Conservation (phyloP, 257 asterid genomes). For the Gynochthodes officinalis region DNA sequence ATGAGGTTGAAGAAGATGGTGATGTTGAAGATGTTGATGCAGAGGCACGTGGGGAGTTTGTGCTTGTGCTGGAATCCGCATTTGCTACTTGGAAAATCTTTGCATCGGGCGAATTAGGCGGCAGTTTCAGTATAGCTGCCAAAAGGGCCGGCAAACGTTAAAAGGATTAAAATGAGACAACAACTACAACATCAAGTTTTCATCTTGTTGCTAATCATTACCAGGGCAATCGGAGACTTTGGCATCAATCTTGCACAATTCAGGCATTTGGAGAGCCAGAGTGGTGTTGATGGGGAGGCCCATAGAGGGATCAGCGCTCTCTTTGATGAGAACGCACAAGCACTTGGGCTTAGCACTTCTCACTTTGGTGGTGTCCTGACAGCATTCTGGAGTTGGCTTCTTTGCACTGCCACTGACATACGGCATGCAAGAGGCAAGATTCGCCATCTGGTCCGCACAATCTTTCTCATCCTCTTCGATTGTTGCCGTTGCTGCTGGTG, state of each 20-base stretch:
- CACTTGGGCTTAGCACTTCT: constrained; percentile 55
- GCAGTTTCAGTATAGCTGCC: constrained; percentile 52
- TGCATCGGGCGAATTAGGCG: constrained; percentile 63
- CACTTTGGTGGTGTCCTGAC: constrained; percentile 45
- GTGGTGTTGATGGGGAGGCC: constrained; percentile 67
- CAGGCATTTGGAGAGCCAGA: constrained; percentile 63
- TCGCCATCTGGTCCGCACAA: constrained; percentile 54
- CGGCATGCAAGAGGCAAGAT: constrained; percentile 56
- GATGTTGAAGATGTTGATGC: constrained; percentile 24
- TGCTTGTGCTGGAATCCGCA: constrained; percentile 34
- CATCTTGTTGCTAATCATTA: constrained; percentile 18
- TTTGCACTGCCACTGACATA: constrained; percentile 59
- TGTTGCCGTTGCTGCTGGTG: constrained; percentile 24
- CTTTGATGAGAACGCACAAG: constrained; percentile 64
- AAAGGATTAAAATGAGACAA: background rate
- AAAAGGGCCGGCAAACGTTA: background rate
- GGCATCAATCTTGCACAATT: constrained; percentile 54
- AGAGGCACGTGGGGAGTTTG: constrained; percentile 34
- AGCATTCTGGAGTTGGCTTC: constrained; percentile 53
- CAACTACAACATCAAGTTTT: no score
- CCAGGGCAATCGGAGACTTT: constrained; percentile 66
- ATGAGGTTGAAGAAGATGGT: constrained; percentile 28
- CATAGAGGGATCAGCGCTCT: constrained; percentile 57
- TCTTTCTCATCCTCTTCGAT: constrained; percentile 56
- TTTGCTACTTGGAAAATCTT: constrained; percentile 49